A percentile compares a stretch with the other conserved stretches of the same genome.
Conservation (phyloP, 1,284 basidiomycete genomes). For the Cronartium ribicola region DNA sequence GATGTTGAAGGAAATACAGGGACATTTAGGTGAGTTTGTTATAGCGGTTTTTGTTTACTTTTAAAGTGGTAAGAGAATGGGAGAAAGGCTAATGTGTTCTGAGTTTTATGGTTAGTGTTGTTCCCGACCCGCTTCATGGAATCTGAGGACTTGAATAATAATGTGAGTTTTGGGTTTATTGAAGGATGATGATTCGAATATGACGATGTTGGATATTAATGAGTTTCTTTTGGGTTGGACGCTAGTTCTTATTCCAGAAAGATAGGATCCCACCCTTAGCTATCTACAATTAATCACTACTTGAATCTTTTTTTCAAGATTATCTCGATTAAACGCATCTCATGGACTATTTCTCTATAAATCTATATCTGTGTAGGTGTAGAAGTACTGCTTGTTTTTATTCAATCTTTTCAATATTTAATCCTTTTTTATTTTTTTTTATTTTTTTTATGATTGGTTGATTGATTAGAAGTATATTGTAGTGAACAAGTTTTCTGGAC, state of each 20-base stretch:
- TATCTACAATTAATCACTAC: slow-evolving; percentile 51
- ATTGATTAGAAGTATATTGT: no score
- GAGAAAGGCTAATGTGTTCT: not conserved
- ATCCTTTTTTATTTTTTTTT: not conserved
- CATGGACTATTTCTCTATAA: not conserved
- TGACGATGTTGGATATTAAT: slow-evolving; percentile 11
- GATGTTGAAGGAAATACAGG: slow-evolving; percentile 67
- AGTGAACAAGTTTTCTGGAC: no score
- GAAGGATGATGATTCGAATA: not conserved
- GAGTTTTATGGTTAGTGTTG: slow-evolving; percentile 10
- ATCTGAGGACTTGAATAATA: slow-evolving; percentile 38
- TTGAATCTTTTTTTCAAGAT: not conserved
- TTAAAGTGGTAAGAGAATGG: not conserved
- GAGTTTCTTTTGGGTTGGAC: not conserved
- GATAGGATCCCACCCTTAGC: slow-evolving; percentile 62
- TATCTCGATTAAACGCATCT: not conserved
- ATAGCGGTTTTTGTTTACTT: not conserved
- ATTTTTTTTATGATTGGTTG: no score
- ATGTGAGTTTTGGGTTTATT: slow-evolving; percentile 7
- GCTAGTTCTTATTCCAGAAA: slow-evolving; percentile 68
- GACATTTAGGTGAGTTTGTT: slow-evolving; percentile 68
- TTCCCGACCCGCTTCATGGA: slow-evolving; percentile 41
- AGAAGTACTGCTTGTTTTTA: not conserved
- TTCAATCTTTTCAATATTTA: not conserved
- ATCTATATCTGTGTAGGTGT: not conserved